phyloP scores from a whole-genome alignment of 768 basidiomycete species.

The Leucosporidium scottii region DNA sequence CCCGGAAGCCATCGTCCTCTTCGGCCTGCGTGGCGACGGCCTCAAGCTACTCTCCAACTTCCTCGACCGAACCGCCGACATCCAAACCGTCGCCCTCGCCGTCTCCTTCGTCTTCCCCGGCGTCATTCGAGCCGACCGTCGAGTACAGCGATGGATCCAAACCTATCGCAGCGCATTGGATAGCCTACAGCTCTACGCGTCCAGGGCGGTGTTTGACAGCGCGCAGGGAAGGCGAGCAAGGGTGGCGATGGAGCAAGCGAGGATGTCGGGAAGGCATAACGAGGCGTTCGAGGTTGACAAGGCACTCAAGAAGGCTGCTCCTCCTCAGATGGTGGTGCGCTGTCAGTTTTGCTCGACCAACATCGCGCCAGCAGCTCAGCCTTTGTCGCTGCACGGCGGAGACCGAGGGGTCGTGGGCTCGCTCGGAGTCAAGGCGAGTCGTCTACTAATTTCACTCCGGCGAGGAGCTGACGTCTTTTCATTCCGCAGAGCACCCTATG shows the following conservation, averaged over 20 bases:
- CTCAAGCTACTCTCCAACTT: conserved; percentile 23
- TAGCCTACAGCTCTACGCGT: conserved; percentile 15
- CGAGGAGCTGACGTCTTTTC: no score
- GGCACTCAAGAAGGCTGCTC: conserved; percentile 15
- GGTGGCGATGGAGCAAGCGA: conserved; percentile 23
- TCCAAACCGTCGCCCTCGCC: conserved; percentile 31
- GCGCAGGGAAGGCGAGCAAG: conserved; percentile 17
- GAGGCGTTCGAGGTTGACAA: conserved; percentile 26
- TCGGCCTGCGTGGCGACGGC: conserved; percentile 31
- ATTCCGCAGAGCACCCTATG: conserved; percentile 16
- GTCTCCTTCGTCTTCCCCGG: conserved; percentile 29
- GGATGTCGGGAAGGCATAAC: conserved; percentile 13
- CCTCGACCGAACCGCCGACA: conserved; percentile 28
- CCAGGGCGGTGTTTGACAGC: conserved; percentile 24
- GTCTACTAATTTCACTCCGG: no score
- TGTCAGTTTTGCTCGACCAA: conserved; percentile 28
- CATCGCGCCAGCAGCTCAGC: conserved; percentile 3
- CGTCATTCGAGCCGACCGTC: conserved; percentile 21
- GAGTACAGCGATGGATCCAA: conserved; percentile 29
- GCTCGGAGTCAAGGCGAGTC: conserved; percentile 12
- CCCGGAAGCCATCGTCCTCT: conserved; percentile 31
- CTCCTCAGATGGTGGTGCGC: conserved; percentile 18
- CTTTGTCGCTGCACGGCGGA: not conserved
- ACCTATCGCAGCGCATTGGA: conserved; percentile 29
- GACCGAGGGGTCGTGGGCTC: not conserved